Base-by-base conservation (phyloP, 306 rosid genomes). In the Citrullus amarus region DNA sequence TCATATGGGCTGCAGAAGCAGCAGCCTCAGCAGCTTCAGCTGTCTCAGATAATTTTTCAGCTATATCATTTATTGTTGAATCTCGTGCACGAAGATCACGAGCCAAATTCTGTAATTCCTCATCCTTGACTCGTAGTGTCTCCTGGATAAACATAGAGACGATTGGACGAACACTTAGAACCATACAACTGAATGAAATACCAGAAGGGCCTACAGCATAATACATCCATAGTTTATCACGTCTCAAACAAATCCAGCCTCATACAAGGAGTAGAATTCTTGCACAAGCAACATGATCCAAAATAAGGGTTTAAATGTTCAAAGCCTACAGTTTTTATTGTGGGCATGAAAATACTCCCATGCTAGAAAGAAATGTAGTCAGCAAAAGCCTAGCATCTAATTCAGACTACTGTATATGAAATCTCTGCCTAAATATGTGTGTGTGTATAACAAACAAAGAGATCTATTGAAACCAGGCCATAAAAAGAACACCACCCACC, bases 11-110 rank as follows among this genome's bases (percentile, higher is more conserved):
- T 75, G 99, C 98, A 79, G 96, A 89, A 79, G 98, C 99, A 78
- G 99, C 99, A 38, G 96, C 97, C 91, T 96, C 99, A 2, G 99
- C 98, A 81, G 99, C 97, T 79, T 92, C 99, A 48, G 99, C 99
- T 50, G 98, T 96, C 86, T 96, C 99, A 50, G 99, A 83, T 68
- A 96, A 88, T 75, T 90, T 96, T 17, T 96, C 99, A 36, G 99
- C 97, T 75, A 96, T 90, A 57, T 90, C 96, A 84, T 86, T 91
- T 83, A 96, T 96, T 73, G 99, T 92, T 81, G 92, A 92, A 88
- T 96, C 96, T 7, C 97, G 93, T 79, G 99, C 89, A 56, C 99
- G 96, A 62, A 96, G 85, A 60, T 96, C 98, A 74, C 90, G 91
- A 82, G 99, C 93, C 89, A 96, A 84, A 88, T 84, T 96, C 69